Evolutionary conservation across 169 alveolate species (phyloP), one percentile per base, ranked within the genome.

Genomic region (Babesia microti): DNA sequence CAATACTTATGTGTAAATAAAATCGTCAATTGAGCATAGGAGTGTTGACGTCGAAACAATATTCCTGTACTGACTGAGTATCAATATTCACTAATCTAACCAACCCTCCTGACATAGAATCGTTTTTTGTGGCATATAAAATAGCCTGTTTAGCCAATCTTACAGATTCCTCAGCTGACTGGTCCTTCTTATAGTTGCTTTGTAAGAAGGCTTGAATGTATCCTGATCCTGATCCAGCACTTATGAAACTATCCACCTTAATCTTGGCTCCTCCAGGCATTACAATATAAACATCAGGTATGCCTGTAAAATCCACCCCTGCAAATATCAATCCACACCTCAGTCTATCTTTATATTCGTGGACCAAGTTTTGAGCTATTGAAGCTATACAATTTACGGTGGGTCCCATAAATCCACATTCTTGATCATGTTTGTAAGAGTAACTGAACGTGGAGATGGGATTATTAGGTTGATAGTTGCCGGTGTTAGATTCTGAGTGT

Each of bases 161-260:
- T 19, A 79, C 59, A 19, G 91, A 82, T 69, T 87, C 92, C 24
- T 88, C 91, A 57, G 75, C 68, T 2, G 82, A 72, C 91, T 87
- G 78, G 49, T 81, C 73, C 24, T 75, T 59, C 42, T 72, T 75
- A 70, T 74, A 91, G 63, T 79, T 67, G 45, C 79, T 68, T 45
- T 88, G 93, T 30, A 88, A 59, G 61, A 72, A 81, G 0, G 92
- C 91, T 58, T 76, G 65, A 54, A 91, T 91, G 73, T 72, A 91
- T 29, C 78, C 83, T 12, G 94, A 84, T 3, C 97, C 97, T 7
- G 91, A 76, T 19, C 97, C 97, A 32, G 89, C 84, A 33, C 87
- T 87, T 7, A 92, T 91, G 47, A 50, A 83, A 37, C 81, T 78
- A 23, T 65, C 51, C 34, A 59, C 59, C 34, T 78, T 79, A 32